Base-by-base conservation (phyloP, 2,329 filamentous ascomycete species). In the Fusarium agapanthi region DNA sequence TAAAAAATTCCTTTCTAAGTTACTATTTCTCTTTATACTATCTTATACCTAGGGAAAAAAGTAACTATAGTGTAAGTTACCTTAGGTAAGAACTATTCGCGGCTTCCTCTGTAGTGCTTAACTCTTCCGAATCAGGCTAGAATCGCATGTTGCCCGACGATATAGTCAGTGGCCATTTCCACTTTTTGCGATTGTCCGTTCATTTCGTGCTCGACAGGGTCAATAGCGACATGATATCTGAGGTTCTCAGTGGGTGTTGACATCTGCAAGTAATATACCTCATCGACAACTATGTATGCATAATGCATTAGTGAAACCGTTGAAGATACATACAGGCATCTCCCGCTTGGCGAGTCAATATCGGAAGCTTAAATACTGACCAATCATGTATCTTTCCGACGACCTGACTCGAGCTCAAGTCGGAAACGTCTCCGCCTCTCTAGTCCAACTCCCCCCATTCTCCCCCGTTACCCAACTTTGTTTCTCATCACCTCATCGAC, bases 201-300 rank as follows among this genome's bases (percentile, higher is more conserved):
- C 48, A 40, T 61, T 72, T 74, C 72, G 72, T 74, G 72, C 72
- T 74, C 34, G 61, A 44, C 71, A 67, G 69, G 71, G 65, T 34
- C 65, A 44, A 74, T 74, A 71, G 72, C 68, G 72, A 74, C 71
- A 74, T 74, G 44, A 15, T 26, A 30, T 28, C 9, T 26, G 20
- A 22, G 4, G 4, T 15, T 32, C 18, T n/a, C 20, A 32, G 32
- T 44, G 50, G 40, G 15, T 38, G 10, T 20, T 20, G 8, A 13
- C 9, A 38, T 38, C 54, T 60, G 54, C 54, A 60, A 44, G 50
- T 45, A 15, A 26, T 40, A 28, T 28, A 38, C 3, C 34, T 40
- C 35, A 26, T 51, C 30, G 47, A 34, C 24, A 18, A n/a, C 35
- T 28, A n/a, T n/a, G 24, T 8, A 45, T 54, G 32, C 26, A 62